Evolutionary conservation across 2,329 filamentous ascomycete species (phyloP), one percentile per base, ranked within the genome.

Genomic region (Dothideomycetes sp.): DNA sequence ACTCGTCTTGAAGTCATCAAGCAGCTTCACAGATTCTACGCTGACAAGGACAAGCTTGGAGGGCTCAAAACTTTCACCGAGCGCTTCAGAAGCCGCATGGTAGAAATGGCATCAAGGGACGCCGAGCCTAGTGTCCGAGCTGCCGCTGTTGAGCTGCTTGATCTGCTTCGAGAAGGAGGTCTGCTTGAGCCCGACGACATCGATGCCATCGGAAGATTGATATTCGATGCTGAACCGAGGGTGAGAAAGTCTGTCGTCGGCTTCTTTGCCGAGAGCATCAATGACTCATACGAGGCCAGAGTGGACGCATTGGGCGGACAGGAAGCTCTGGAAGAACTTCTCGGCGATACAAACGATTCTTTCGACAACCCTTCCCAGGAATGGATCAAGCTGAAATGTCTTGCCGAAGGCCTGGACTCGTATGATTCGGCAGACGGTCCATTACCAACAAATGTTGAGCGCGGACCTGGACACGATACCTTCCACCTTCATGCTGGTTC

Each of bases 61-160:
- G 74, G 76, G 1, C 68, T 98, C 38, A 83, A 86, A 43, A 84
- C 87, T 45, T 98, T 96, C 54, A 94, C 93, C 24, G 91, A 96
- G 59, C 76, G 87, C 33, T 98, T 96, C 61, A 76, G 88, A 34
- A 71, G 80, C 5, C 79, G 91, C 19, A 70, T 98, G 27, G 82
- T 96, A 18, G 91, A 98, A 63, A 95, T 98, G 69, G 88, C 88
- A 1, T 85, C 82, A 5, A 76, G 78, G 46, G 91, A 98, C 60
- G 75, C 82, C 0, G 91, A 98, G 51, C 68, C 82, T 11, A 74
- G 73, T 38, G 86, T 96, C 20, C 80, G 91, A 24, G 82, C 86
- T 6, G 73, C 79, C 5, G 82, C 85, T 7, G 82, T 98, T 33
- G 77, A 84, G 39, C 73, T 94, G 28, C 77, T 95, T 13, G 84